phyloP scores from a whole-genome alignment of 176 grass and related monocot genomes.

The Pharus latifolius region DNA sequence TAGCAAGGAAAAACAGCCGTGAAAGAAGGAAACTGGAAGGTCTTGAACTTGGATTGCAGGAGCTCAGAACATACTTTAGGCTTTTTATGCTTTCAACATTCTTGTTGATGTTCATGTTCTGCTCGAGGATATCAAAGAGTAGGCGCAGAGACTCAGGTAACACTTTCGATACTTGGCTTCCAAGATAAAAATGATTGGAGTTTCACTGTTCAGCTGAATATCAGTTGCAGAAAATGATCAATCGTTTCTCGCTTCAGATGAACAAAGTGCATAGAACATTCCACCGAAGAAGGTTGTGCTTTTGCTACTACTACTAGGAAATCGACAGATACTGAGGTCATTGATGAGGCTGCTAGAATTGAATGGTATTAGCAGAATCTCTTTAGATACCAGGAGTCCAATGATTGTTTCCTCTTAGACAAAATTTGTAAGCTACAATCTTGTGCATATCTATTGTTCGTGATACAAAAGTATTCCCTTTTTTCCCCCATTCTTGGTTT shows the following conservation, averaged over 20 bases:
- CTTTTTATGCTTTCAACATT: constrained; percentile 84
- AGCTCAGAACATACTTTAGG: constrained; percentile 87
- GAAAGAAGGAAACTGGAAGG: constrained; percentile 52
- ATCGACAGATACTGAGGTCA: not conserved
- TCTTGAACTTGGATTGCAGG: constrained; percentile 85
- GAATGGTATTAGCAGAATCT: not conserved
- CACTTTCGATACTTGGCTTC: constrained; percentile 7
- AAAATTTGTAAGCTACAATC: constrained; percentile 25
- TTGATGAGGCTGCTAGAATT: not conserved
- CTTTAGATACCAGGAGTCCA: not conserved
- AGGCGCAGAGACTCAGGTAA: constrained; percentile 50
- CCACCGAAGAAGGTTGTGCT: not conserved
- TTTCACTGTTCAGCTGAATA: not conserved
- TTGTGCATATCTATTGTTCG: constrained; percentile 14
- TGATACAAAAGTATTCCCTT: not conserved
- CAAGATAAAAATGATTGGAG: not conserved
- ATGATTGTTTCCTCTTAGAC: not conserved
- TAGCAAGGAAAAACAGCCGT: not conserved
- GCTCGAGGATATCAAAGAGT: constrained; percentile 81
- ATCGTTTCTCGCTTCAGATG: constrained; percentile 11
- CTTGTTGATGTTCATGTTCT: constrained; percentile 96
- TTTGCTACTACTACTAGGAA: not conserved
- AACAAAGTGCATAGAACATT: constrained; percentile 16
- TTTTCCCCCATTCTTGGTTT: too few relatives aligned
- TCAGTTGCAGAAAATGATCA: not conserved